Evolutionary conservation across 257 asterid genomes (phyloP).

Genomic region (Paulownia fortunei): DNA sequence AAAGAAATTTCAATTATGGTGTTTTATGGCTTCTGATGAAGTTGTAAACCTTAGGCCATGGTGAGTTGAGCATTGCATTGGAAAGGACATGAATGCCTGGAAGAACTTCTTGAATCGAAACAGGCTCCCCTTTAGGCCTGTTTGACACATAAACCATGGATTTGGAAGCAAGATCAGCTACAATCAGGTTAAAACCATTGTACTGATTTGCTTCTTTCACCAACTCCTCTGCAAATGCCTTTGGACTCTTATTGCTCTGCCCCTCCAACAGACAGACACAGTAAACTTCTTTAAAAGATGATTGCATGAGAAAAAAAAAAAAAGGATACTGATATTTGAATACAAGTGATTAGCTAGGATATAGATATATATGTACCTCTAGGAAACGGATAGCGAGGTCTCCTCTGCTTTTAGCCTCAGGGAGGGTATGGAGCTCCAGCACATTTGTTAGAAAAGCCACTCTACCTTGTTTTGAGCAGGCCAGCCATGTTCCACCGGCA

Average conservation of each 20-base stretch:
- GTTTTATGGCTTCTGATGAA: background rate
- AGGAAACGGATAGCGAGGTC: constrained; percentile 66
- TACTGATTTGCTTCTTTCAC: constrained; percentile 56
- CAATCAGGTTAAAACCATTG: constrained; percentile 75
- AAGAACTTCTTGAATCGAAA: constrained; percentile 47
- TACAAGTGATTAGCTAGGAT: background rate
- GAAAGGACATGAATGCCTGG: constrained; percentile 74
- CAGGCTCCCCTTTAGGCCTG: constrained; percentile 60
- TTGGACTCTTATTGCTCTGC: constrained; percentile 69
- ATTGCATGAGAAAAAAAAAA: background rate
- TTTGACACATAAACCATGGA: constrained; percentile 69
- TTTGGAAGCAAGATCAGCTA: constrained; percentile 53
- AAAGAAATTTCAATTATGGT: too few species aligned
- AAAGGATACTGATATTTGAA: background rate
- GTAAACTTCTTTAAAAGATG: background rate
- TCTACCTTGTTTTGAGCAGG: constrained; percentile 63
- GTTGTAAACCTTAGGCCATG: constrained; percentile 76
- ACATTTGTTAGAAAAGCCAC: constrained; percentile 76
- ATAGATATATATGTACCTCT: constrained; percentile 40
- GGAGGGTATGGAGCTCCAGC: constrained; percentile 52
- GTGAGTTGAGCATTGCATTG: constrained; percentile 66
- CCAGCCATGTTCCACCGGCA: constrained; percentile 82
- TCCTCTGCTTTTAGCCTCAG: constrained; percentile 73
- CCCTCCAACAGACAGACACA: background rate
- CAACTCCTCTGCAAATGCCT: constrained; percentile 64